Evolutionary conservation across 306 rosid species (phyloP).

Genomic region (apple (Malus domestica)): ASM211411v1 NC_041803.1:12435501-12436000

Average conservation of each 20-base stretch:
- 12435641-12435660: no score
- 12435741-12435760: no score
- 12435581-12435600: neutral
- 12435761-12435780: no score
- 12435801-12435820: no score
- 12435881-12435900: neutral
- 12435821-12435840: no score
- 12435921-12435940: conserved; percentile 9
- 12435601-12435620: neutral
- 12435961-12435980: neutral
- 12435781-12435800: no score
- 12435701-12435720: no score
- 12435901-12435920: neutral
- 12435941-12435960: conserved; percentile 6
- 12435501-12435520: neutral
- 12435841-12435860: no score
- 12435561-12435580: neutral
- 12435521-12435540: neutral
- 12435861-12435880: neutral
- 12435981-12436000: conserved; percentile 4
- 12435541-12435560: neutral
- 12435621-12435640: neutral
- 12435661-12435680: no score
- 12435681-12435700: no score
- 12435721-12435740: no score